phyloP scores from a whole-genome alignment of 2,329 filamentous ascomycete species.

The Clonostachys rhizophaga region DNA sequence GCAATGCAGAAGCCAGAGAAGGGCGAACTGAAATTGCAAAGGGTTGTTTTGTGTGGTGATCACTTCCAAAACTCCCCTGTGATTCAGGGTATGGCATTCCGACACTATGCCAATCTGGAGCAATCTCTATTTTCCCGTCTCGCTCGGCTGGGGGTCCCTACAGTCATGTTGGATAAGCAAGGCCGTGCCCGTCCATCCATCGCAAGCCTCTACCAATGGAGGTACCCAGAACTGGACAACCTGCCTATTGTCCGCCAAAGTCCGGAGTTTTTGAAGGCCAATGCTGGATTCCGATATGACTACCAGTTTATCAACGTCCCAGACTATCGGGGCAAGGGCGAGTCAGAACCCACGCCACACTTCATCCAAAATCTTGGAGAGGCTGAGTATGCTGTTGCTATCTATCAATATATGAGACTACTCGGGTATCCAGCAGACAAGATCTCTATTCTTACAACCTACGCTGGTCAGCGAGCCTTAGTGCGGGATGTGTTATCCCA shows the following conservation, averaged over 20 bases:
- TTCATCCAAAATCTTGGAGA: constrained; percentile 97
- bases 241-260: constrained; percentile 67
- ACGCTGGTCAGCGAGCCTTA: constrained; percentile 85
- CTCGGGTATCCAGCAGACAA: constrained; percentile 81
- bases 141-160: constrained; percentile 87
- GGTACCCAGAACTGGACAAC: constrained; percentile 77
- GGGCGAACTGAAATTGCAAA: constrained; percentile 71
- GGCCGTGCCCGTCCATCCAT: constrained; percentile 85
- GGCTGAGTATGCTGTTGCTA: constrained; percentile 91
- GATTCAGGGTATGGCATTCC: constrained; percentile 89
- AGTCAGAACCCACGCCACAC: constrained; percentile 85
- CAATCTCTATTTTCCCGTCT: constrained; percentile 92
- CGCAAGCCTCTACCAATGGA: constrained; percentile 88
- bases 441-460: constrained; percentile 89
- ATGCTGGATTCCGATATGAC: constrained; percentile 88
- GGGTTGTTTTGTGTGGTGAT: constrained; percentile 90
- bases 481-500: constrained; percentile 83
- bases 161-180: constrained; percentile 86
- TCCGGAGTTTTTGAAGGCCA: constrained; percentile 73
- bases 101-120: constrained; percentile 92
- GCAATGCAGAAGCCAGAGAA: constrained; percentile 80
- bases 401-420: constrained; percentile 96
- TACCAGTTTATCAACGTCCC: constrained; percentile 96
- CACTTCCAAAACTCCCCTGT: constrained; percentile 96
- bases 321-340: constrained; percentile 86